Evolutionary conservation across 2,329 filamentous ascomycete genomes (phyloP).

Genomic region (Diaporthe ampelina): DNA sequence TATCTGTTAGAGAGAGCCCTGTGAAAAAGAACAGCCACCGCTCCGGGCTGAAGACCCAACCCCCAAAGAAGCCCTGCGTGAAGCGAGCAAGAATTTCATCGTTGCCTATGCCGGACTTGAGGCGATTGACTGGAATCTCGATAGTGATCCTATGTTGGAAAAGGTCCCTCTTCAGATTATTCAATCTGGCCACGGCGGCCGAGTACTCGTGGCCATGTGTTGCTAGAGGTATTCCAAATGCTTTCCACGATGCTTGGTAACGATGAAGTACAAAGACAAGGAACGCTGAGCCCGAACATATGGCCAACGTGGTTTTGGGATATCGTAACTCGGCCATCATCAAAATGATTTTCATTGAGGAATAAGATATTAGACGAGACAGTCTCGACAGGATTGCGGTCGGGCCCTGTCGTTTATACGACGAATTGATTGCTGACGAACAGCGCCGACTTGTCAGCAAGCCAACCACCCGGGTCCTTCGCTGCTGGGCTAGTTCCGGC

Average conservation of each 20-base stretch:
- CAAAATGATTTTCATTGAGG: too few relatives aligned
- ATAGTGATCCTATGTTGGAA: not conserved
- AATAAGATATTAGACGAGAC: too few relatives aligned
- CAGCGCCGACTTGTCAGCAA: too few relatives aligned
- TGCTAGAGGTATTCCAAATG: not conserved
- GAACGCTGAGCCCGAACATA: not conserved
- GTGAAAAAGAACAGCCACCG: slow-evolving; percentile 8
- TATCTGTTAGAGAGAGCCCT: not conserved
- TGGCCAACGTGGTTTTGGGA: too few relatives aligned
- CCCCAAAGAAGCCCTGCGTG: slow-evolving; percentile 25
- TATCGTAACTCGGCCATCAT: too few relatives aligned
- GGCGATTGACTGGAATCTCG: not conserved
- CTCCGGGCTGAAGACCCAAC: slow-evolving; percentile 32
- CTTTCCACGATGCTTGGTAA: not conserved
- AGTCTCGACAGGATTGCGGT: too few relatives aligned
- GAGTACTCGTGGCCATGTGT: slow-evolving; percentile 4
- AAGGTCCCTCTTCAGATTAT: not conserved
- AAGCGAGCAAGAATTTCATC: slow-evolving; percentile 4
- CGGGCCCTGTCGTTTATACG: too few relatives aligned
- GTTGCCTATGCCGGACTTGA: not conserved
- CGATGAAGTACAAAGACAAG: not conserved
- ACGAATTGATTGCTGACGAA: too few relatives aligned
- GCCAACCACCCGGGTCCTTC: too few relatives aligned
- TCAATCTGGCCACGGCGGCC: not conserved
- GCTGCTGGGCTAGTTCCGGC: too few relatives aligned